phyloP scores from a whole-genome alignment of 441 rosid species.

The Populus trichocarpa region DNA sequence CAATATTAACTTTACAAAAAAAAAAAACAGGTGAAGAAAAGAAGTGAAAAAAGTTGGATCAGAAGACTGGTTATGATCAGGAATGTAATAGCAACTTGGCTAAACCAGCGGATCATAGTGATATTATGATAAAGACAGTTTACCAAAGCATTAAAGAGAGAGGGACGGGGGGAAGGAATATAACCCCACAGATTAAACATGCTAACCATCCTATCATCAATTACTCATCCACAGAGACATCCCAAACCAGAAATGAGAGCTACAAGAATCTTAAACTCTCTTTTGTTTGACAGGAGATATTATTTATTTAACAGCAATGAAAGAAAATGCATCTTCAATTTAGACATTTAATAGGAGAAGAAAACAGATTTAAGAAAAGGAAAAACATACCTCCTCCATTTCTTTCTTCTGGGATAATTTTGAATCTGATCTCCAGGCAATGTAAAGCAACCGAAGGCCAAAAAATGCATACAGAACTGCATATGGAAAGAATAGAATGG shows the following conservation, averaged over 20 bases:
- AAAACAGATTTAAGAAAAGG: slow-evolving; percentile 3
- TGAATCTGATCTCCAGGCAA: slow-evolving; percentile 98
- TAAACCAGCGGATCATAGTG: background rate
- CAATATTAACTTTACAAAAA: background rate
- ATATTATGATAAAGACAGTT: background rate
- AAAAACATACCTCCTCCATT: slow-evolving; percentile 83
- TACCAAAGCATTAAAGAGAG: background rate
- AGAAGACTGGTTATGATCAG: background rate
- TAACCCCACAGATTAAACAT: background rate
- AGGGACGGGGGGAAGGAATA: background rate
- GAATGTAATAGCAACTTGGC: background rate
- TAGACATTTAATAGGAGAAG: background rate
- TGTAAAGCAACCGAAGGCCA: slow-evolving; percentile 89
- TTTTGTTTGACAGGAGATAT: background rate
- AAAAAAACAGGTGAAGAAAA: background rate
- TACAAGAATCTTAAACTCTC: background rate
- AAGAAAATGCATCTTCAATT: background rate
- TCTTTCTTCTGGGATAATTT: slow-evolving; percentile 89
- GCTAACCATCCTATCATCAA: background rate
- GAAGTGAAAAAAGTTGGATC: background rate
- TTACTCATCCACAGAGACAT: background rate
- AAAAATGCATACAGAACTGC: slow-evolving; percentile 91
- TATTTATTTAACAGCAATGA: background rate
- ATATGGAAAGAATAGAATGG: slow-evolving; percentile 8
- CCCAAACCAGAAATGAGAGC: background rate